Base-by-base conservation (phyloP, 1,139 yeast species). In the Magnusiomyces suaveolens region DNA sequence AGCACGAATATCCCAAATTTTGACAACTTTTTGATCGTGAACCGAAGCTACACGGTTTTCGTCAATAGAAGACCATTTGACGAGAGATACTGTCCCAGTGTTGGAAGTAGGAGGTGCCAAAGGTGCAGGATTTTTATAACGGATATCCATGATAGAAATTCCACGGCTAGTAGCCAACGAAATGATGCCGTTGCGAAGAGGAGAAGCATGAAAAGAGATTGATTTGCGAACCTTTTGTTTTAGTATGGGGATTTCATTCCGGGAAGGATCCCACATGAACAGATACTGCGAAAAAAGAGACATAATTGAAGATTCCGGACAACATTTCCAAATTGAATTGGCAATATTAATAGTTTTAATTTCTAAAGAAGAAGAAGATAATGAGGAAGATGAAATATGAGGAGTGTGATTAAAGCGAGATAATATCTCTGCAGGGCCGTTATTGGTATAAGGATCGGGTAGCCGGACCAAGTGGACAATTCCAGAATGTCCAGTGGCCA, bases 401-500 rank as follows among this genome's bases (percentile, higher is more conserved):
- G 82, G 81, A 52, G 78, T 71, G 68, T 87, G 95, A 67, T 85
- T 84, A 69, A 83, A 86, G 49, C 92, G 72, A 66, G 83, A 83
- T 60, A 84, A 72, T 21, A 87, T 83, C 65, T 82, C 88, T 0
- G 95, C 95, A 36, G 80, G 76, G 46, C 73, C 76, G 33, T 73
- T 73, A 18, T 71, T 73, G 32, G 67, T 64, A 54, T 67, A 61
- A n/a, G 77, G 67, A 54, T 76, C 79, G 1, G 95, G 94, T n/a
- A 86, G 71, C 18, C 83, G 73, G 1, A 84, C 78, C 55, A 87
- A 69, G 66, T 87, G 86, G 0, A 82, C 84, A 58, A 79, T 73
- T 0, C 95, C 95, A 54, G 79, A 76, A 65, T 86, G 89, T 4
- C 95, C 95, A 0, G 90, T 77, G 18, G 84, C 74, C 51, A 87